phyloP scores from a whole-genome alignment of 495 filamentous ascomycete genomes.

The Aspergillus nidulans region DNA sequence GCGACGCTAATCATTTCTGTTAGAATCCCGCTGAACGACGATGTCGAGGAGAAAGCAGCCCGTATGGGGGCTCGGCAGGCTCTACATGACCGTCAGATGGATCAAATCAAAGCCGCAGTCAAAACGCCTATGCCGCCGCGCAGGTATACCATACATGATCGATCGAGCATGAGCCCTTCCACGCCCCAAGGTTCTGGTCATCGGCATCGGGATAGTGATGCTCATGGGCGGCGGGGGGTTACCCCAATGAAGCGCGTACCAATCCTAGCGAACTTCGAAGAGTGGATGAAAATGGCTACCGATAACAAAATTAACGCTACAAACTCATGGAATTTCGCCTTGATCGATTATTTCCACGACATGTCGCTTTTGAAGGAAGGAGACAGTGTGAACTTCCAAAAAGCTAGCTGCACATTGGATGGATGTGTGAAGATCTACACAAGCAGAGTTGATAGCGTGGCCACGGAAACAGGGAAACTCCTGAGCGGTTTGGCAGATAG shows the following conservation, averaged over 20 bases:
- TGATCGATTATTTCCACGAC: conserved; percentile 99
- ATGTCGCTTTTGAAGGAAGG: conserved; percentile 97
- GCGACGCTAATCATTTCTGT: conserved; percentile 12
- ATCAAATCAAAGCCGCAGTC: conserved; percentile 84
- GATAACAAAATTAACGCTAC: conserved; percentile 99
- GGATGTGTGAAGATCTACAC: conserved; percentile 99
- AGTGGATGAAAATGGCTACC: conserved; percentile 99
- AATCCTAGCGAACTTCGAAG: conserved; percentile 95
- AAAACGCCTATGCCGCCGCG: conserved; percentile 68
- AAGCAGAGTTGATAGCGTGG: conserved; percentile 95
- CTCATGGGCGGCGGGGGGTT: conserved; percentile 65
- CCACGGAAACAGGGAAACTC: conserved; percentile 93
- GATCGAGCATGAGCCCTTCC: conserved; percentile 61
- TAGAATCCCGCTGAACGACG: conserved; percentile 91
- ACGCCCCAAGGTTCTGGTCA: conserved; percentile 55
- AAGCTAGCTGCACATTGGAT: conserved; percentile 95
- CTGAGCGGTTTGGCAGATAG: conserved; percentile 93
- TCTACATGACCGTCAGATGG: conserved; percentile 85
- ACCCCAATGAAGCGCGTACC: conserved; percentile 97
- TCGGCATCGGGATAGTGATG: conserved; percentile 53
- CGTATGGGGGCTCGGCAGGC: conserved; percentile 84
- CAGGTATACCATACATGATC: conserved; percentile 59
- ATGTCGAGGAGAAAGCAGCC: conserved; percentile 84
- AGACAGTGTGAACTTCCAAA: conserved; percentile 97
- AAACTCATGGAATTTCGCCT: conserved; percentile 98